Conservation (phyloP, 257 asterid genomes). For the Avicennia marina region DNA sequence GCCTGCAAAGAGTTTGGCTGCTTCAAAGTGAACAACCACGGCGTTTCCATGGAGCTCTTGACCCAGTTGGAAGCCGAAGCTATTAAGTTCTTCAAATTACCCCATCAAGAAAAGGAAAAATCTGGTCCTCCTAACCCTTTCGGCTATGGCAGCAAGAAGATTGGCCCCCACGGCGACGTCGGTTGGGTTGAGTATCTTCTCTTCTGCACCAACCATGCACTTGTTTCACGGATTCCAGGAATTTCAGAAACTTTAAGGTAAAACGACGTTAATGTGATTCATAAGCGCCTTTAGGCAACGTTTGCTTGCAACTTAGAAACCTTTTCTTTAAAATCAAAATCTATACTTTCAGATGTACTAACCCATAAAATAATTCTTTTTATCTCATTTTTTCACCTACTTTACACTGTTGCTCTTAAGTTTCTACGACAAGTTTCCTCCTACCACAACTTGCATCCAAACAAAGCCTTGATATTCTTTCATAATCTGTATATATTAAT, state of each 20-base stretch:
- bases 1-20: constrained; percentile 44
- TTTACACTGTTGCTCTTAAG: no score
- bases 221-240: constrained; percentile 22
- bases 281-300: no score
- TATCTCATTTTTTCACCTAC: no score
- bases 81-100: constrained; percentile 22
- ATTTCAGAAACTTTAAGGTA: constrained; percentile 28
- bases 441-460: no score
- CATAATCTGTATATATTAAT: no score
- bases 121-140: constrained; percentile 38
- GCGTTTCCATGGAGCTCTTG: constrained; percentile 32
- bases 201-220: constrained; percentile 28
- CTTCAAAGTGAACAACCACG: constrained; percentile 41
- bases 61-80: constrained; percentile 28
- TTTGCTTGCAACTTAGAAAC: no score
- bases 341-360: no score
- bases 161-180: constrained; percentile 51
- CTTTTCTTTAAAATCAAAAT: no score
- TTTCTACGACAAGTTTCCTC: no score
- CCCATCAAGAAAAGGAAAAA: constrained; percentile 34
- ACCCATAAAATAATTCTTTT: no score
- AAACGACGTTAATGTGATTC: no score
- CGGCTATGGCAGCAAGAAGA: constrained; percentile 47
- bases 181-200: constrained; percentile 56
- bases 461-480: no score